phyloP scores from a whole-genome alignment of 495 filamentous ascomycete genomes.

The Chaetomium tenue region DNA sequence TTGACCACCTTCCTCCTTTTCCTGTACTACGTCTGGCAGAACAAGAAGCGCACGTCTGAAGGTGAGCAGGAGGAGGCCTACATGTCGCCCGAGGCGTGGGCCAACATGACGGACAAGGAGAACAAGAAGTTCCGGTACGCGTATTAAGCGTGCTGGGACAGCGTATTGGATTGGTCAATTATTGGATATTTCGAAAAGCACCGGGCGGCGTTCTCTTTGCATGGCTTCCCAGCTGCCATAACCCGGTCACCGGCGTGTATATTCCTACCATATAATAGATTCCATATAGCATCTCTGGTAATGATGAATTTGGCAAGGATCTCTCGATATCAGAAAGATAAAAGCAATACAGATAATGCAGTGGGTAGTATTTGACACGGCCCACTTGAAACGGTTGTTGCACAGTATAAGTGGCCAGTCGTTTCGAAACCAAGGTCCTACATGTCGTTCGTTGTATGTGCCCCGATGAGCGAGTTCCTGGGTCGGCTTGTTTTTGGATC shows the following conservation, averaged over 20 bases:
- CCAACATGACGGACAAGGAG: constrained; percentile 40
- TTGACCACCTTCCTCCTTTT: constrained; percentile 37
- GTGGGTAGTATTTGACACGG: not conserved
- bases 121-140: constrained; percentile 42
- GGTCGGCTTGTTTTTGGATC: not conserved
- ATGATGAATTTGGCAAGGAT: not conserved
- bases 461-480: not conserved
- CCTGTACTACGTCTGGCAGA: constrained; percentile 41
- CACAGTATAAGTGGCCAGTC: not conserved
- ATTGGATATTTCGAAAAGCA: not conserved
- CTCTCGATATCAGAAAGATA: not conserved
- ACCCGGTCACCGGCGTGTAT: not conserved
- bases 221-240: constrained; percentile 4
- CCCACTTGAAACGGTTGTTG: constrained; percentile 5
- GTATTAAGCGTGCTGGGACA: constrained; percentile 24
- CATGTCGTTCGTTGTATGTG: too few relatives aligned
- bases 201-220: not conserved
- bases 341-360: not conserved
- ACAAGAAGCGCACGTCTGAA: constrained; percentile 34
- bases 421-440: not conserved
- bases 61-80: constrained; percentile 33
- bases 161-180: not conserved
- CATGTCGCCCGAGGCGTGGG: constrained; percentile 38
- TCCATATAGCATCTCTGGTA: constrained; percentile 4
- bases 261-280: not conserved